Evolutionary conservation across 176 grass and related monocot genomes (phyloP).

Genomic region (Calamus simplicifolius): DNA sequence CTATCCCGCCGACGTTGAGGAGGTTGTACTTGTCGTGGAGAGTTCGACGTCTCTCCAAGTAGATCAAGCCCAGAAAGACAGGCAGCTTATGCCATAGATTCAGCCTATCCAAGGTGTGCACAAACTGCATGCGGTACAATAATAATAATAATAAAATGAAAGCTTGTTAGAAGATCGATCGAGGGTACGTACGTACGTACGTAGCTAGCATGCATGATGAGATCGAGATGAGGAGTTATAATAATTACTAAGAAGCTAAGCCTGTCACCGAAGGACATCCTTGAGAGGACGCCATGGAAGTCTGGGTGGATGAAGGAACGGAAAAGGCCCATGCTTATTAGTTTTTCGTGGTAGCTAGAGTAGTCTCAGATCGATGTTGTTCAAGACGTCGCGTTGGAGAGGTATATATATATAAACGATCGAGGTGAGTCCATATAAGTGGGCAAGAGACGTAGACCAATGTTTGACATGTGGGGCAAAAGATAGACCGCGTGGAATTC

Average conservation of each 20-base stretch:
- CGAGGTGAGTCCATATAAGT: too few relatives aligned
- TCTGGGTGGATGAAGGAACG: conserved; percentile 28
- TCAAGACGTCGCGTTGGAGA: too few relatives aligned
- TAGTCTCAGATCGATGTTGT: too few relatives aligned
- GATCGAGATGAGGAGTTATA: neutral
- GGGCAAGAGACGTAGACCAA: too few relatives aligned
- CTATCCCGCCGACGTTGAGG: conserved; percentile 24
- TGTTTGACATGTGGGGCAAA: too few relatives aligned
- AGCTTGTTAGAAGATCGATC: neutral
- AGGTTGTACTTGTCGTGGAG: conserved; percentile 44
- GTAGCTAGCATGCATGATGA: too few relatives aligned
- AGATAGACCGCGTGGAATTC: too few relatives aligned
- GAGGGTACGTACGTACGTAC: too few relatives aligned
- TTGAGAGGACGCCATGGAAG: conserved; percentile 27
- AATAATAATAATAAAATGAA: too few relatives aligned
- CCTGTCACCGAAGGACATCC: conserved; percentile 44
- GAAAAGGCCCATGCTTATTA: conserved; percentile 30
- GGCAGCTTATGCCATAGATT: conserved; percentile 53
- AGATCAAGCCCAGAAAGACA: conserved; percentile 33
- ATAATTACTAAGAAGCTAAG: conserved; percentile 39
- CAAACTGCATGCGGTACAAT: conserved; percentile 29
- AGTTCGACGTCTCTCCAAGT: conserved; percentile 30
- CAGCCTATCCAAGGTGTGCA: conserved; percentile 45
- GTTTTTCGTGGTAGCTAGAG: too few relatives aligned
- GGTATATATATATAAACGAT: too few relatives aligned